phyloP scores from a whole-genome alignment of 495 filamentous ascomycete genomes.

The Penicillium odoratum region DNA sequence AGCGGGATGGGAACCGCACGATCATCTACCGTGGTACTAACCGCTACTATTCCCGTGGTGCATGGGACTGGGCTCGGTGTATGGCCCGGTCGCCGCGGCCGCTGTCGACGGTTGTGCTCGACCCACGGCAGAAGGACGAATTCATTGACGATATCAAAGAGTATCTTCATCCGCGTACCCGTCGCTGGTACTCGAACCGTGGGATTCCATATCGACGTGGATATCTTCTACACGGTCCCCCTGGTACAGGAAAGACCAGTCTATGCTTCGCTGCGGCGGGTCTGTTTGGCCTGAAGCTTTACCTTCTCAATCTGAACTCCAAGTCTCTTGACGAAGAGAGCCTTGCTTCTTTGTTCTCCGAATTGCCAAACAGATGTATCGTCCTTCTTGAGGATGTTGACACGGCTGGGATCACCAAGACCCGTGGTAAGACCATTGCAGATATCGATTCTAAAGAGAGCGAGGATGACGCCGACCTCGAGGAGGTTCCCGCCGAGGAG shows the following conservation, averaged over 20 bases:
- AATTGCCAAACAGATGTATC: slow-evolving; percentile 46
- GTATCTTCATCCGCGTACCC: slow-evolving; percentile 73
- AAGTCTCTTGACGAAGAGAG: slow-evolving; percentile 59
- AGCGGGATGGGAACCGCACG: slow-evolving; percentile 61
- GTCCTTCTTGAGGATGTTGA: slow-evolving; percentile 53
- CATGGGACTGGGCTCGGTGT: slow-evolving; percentile 61
- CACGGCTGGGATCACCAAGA: slow-evolving; percentile 58
- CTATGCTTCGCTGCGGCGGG: slow-evolving; percentile 50
- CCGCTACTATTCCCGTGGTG: slow-evolving; percentile 23
- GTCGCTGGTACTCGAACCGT: slow-evolving; percentile 75
- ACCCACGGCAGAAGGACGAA: slow-evolving; percentile 67
- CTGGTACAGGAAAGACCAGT: slow-evolving; percentile 54
- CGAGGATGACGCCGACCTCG: background rate
- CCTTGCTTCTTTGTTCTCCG: slow-evolving; percentile 67
- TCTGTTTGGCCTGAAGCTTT: slow-evolving; percentile 44
- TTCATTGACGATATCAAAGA: slow-evolving; percentile 84
- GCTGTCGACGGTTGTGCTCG: slow-evolving; percentile 81
- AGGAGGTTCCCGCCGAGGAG: slow-evolving; percentile 1
- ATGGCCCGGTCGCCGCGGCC: slow-evolving; percentile 72
- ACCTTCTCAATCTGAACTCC: slow-evolving; percentile 47
- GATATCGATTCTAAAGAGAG: background rate
- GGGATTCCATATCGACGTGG: slow-evolving; percentile 55
- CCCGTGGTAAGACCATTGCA: slow-evolving; percentile 19
- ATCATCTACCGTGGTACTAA: slow-evolving; percentile 61
- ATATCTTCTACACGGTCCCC: slow-evolving; percentile 49